phyloP scores from a whole-genome alignment of 305 asterid species.

The Euphrasia arctica region DNA sequence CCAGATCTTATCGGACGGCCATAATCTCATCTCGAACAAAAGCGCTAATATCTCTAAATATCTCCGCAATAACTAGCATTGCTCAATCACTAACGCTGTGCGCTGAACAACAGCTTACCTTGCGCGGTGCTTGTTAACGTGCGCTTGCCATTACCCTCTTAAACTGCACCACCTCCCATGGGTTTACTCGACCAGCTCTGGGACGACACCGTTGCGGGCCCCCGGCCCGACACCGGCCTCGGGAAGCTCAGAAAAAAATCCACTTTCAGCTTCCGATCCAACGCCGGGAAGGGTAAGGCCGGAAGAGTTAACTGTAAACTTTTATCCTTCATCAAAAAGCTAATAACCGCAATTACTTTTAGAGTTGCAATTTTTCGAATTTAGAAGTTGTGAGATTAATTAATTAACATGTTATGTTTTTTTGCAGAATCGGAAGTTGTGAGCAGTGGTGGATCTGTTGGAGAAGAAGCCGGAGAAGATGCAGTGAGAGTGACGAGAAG shows the following conservation, averaged over 20 bases:
- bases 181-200: constrained; percentile 67
- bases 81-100: too few relatives aligned
- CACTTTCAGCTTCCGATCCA: constrained; percentile 48
- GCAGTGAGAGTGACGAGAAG: constrained; percentile 76
- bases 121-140: constrained; percentile 10
- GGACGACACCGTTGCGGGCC: constrained; percentile 82
- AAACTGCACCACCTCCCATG: constrained; percentile 36
- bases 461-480: constrained; percentile 49
- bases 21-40: too few relatives aligned
- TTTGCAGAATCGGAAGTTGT: constrained; percentile 44
- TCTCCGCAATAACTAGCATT: too few relatives aligned
- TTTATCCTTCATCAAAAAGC: neutral
- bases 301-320: constrained; percentile 7
- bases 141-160: neutral
- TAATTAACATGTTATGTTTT: neutral
- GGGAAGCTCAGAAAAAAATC: constrained; percentile 66
- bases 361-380: too few relatives aligned
- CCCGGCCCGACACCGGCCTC: constrained; percentile 70
- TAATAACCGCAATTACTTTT: too few relatives aligned
- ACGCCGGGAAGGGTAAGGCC: constrained; percentile 65
- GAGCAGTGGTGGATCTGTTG: constrained; percentile 36
- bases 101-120: constrained; percentile 30
- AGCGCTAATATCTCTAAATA: too few relatives aligned
- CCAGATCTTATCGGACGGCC: too few relatives aligned
- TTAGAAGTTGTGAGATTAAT: too few relatives aligned